Percentiles rank a stretch among this genome's conserved stretches.
These are phyloP conservation scores for Yamadazyma tumulicola DNA, from an alignment of 805 yeast species.

Conservation along the genomic window DNA sequence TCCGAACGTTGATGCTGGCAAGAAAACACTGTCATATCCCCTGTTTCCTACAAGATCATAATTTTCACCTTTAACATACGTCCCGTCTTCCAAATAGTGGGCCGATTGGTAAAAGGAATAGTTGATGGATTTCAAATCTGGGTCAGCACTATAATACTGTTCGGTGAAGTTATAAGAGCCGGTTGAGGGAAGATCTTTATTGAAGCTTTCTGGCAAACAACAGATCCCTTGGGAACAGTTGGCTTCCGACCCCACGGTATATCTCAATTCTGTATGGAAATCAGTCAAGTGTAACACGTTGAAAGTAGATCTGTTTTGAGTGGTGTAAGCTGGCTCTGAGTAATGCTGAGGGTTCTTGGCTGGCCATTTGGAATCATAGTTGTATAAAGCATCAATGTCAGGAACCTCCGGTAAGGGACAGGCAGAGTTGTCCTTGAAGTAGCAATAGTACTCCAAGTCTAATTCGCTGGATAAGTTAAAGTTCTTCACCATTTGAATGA, in stretches of 20 bases:
- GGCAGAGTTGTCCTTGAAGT: conserved; percentile 31
- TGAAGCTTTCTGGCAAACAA: conserved; percentile 52
- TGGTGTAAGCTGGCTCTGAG: conserved; percentile 25
- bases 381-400: conserved; percentile 33
- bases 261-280: conserved; percentile 59
- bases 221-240: conserved; percentile 57
- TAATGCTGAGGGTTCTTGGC: conserved; percentile 21
- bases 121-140: conserved; percentile 6
- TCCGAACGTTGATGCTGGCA: conserved; percentile 62
- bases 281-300: conserved; percentile 66
- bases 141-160: conserved; percentile 18
- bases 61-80: conserved; percentile 29
- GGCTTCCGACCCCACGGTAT: conserved; percentile 53
- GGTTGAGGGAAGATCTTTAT: conserved; percentile 21
- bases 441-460: conserved; percentile 52
- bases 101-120: conserved; percentile 23
- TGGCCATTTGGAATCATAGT: conserved; percentile 36
- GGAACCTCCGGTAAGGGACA: conserved; percentile 57
- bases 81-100: conserved; percentile 21
- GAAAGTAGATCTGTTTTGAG: conserved; percentile 33
- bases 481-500: conserved; percentile 31
- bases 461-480: conserved; percentile 36
- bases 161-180: conserved; percentile 28
- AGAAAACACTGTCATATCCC: conserved; percentile 18
- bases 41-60: conserved; percentile 25